phyloP scores from a whole-genome alignment of 208 protist genomes.

The Wallacemonas rigidus region DNA sequence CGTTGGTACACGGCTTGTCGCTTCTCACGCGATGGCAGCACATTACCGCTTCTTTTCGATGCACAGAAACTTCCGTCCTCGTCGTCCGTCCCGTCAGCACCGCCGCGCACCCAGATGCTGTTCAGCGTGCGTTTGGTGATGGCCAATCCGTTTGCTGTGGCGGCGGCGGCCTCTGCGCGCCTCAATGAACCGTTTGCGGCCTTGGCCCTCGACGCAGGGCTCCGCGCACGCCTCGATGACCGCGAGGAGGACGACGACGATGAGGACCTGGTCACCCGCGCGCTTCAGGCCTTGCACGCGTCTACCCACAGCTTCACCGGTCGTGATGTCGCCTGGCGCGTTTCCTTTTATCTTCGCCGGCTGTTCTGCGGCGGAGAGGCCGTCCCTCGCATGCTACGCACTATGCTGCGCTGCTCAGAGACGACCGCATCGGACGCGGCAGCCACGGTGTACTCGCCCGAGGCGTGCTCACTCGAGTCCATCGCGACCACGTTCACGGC shows the following conservation, averaged over 20 bases:
- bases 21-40: constrained; percentile 13
- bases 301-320: background rate
- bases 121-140: constrained; percentile 22
- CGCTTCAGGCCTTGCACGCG: background rate
- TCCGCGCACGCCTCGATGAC: background rate
- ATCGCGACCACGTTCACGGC: background rate
- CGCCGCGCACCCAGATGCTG: background rate
- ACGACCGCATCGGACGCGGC: background rate
- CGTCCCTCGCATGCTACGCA: constrained; percentile 27
- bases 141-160: constrained; percentile 36
- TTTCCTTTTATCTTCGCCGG: constrained; percentile 37
- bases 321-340: constrained; percentile 12
- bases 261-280: background rate
- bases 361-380: constrained; percentile 28
- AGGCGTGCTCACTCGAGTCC: constrained; percentile 3
- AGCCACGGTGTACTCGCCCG: constrained; percentile 6
- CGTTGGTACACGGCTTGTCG: constrained; percentile 11
- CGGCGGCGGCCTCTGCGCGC: constrained; percentile 22
- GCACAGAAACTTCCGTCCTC: background rate
- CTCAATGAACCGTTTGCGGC: background rate
- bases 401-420: constrained; percentile 23
- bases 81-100: background rate
- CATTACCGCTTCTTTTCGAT: constrained; percentile 28
- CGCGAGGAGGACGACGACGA: background rate
- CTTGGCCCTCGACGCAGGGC: background rate